A percentile compares a stretch with the other conserved stretches of the same genome.
Conservation (phyloP, 208 protist genomes). For the Wallacemonas rigidus region DNA sequence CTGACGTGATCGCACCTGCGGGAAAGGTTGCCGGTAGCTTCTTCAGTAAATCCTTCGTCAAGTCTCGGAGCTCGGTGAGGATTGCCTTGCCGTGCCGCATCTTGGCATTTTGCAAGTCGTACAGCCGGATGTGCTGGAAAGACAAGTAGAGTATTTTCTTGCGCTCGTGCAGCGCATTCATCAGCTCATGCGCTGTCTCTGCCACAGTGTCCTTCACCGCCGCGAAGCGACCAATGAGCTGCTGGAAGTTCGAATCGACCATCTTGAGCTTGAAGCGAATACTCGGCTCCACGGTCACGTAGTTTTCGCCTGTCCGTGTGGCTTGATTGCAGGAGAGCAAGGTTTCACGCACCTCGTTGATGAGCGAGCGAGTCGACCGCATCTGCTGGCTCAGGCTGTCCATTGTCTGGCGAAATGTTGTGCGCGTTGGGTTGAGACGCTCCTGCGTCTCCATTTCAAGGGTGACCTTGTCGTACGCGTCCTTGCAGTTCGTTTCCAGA, state of each 20-base stretch:
- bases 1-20: slow-evolving; percentile 66
- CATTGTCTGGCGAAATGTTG: slow-evolving; percentile 89
- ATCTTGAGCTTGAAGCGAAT: slow-evolving; percentile 90
- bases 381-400: slow-evolving; percentile 88
- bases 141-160: slow-evolving; percentile 92
- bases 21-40: slow-evolving; percentile 82
- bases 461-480: slow-evolving; percentile 70
- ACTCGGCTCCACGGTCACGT: slow-evolving; percentile 81
- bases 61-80: slow-evolving; percentile 71
- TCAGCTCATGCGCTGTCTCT: slow-evolving; percentile 84
- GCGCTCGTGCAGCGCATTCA: slow-evolving; percentile 86
- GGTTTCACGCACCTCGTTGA: slow-evolving; percentile 75
- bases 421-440: slow-evolving; percentile 70
- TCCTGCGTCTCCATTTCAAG: slow-evolving; percentile 83
- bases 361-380: slow-evolving; percentile 67
- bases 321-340: slow-evolving; percentile 59
- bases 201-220: slow-evolving; percentile 85
- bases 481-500: slow-evolving; percentile 72
- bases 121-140: slow-evolving; percentile 91
- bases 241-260: slow-evolving; percentile 89
- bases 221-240: slow-evolving; percentile 85
- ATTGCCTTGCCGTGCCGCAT: slow-evolving; percentile 74
- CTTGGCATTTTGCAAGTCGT: slow-evolving; percentile 88
- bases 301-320: slow-evolving; percentile 59
- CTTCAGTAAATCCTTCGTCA: slow-evolving; percentile 58